phyloP scores from a whole-genome alignment of 2,329 filamentous ascomycete genomes.

The Colletotrichum acutatum region DNA sequence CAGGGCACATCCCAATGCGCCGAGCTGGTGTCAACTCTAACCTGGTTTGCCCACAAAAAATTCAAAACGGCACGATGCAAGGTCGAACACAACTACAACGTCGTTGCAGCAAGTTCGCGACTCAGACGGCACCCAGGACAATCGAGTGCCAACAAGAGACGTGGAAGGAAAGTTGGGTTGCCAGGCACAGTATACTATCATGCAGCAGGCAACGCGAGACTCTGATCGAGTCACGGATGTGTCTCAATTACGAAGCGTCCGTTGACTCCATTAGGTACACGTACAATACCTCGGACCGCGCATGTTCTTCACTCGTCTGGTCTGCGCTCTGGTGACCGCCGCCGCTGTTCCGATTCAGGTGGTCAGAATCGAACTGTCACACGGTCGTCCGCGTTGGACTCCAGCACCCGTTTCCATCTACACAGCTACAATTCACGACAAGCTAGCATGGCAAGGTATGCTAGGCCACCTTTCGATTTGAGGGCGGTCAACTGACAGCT shows the following conservation, averaged over 20 bases:
- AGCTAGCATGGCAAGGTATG: slow-evolving; percentile 1
- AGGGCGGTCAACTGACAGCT: slow-evolving; percentile 14
- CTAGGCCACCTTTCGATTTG: not conserved
- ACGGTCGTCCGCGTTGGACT: not conserved
- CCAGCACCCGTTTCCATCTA: not conserved
- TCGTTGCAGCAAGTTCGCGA: not conserved
- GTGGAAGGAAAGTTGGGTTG: no score
- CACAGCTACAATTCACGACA: not conserved
- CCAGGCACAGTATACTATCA: not conserved
- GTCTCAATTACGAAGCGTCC: not conserved
- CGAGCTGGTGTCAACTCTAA: slow-evolving; percentile 19
- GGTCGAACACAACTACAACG: not conserved
- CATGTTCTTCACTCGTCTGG: not conserved
- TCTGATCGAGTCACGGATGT: not conserved
- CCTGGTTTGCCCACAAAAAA: slow-evolving; percentile 18
- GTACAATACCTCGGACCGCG: not conserved
- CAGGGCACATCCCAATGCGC: not conserved
- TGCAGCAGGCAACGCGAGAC: not conserved
- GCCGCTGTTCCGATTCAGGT: not conserved
- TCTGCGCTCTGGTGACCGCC: not conserved
- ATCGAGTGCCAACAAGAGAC: not conserved
- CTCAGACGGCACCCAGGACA: not conserved
- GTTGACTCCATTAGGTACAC: not conserved
- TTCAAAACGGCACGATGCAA: slow-evolving; percentile 14
- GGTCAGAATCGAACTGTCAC: not conserved